These are phyloP conservation scores for Sordariomycetes sp. DNA, from an alignment of 2,329 filamentous ascomycete genomes.

Conservation along the genomic window DNA sequence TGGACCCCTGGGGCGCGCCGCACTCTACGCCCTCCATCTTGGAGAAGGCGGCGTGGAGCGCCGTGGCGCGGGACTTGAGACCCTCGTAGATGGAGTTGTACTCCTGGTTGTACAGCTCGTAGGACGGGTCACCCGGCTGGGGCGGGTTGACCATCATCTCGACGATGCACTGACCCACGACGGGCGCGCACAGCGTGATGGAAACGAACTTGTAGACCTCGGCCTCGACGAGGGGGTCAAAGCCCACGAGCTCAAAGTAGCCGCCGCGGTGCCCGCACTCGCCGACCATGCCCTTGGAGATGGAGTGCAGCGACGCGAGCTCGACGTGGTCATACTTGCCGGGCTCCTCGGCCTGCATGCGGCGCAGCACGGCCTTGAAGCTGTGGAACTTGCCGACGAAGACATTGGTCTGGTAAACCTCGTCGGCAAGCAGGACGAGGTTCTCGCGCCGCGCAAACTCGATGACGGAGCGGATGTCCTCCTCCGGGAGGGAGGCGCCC, in stretches of 20 bases:
- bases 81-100: constrained; percentile 72
- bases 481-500: constrained; percentile 67
- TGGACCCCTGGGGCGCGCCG: constrained; percentile 79
- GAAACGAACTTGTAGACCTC: constrained; percentile 99
- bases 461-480: constrained; percentile 74
- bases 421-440: constrained; percentile 84
- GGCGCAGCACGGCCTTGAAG: constrained; percentile 81
- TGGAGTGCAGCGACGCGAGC: constrained; percentile 81
- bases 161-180: constrained; percentile 90
- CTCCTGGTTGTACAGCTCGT: constrained; percentile 72
- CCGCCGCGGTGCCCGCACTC: constrained; percentile 96
- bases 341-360: constrained; percentile 61
- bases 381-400: constrained; percentile 89
- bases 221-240: constrained; percentile 71
- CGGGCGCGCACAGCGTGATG: constrained; percentile 91
- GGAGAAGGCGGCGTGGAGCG: constrained; percentile 80
- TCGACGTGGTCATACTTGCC: constrained; percentile 76
- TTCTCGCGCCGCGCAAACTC: constrained; percentile 75
- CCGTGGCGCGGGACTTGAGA: constrained; percentile 65
- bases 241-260: constrained; percentile 92
- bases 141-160: constrained; percentile 98
- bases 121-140: constrained; percentile 66
- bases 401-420: constrained; percentile 98
- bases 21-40: constrained; percentile 95
- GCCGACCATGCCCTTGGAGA: constrained; percentile 97